A percentile compares a stretch with the other conserved stretches of the same genome.
Evolutionary conservation across 805 yeast species (phyloP).

Genomic region (Hanseniaspora meyeri): DNA sequence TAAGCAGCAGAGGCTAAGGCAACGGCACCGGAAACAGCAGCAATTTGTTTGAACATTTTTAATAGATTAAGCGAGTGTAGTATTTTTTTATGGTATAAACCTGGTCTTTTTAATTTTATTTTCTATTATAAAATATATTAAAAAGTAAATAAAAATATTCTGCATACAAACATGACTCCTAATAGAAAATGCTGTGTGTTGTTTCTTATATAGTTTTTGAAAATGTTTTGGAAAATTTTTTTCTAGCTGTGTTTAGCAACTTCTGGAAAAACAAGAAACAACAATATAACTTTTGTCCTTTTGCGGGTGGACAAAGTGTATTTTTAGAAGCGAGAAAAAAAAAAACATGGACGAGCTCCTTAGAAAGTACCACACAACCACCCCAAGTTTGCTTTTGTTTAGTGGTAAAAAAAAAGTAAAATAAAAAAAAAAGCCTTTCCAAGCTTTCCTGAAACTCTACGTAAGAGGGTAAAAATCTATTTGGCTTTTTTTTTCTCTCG

Average conservation of each 20-base stretch:
- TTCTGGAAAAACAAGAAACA: neutral
- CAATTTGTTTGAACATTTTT: constrained; percentile 26
- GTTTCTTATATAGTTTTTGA: constrained; percentile 8
- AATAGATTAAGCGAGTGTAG: constrained; percentile 17
- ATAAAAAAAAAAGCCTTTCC: too few relatives aligned
- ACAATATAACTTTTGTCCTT: neutral
- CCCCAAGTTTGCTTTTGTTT: neutral
- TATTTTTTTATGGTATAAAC: constrained; percentile 13
- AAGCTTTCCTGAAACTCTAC: too few relatives aligned
- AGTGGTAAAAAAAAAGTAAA: neutral
- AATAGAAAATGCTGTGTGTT: too few relatives aligned
- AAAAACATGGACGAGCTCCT: neutral
- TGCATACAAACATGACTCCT: too few relatives aligned
- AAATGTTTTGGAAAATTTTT: constrained; percentile 1
- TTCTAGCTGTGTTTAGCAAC: neutral
- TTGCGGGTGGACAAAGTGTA: constrained; percentile 2
- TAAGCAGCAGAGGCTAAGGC: constrained; percentile 20
- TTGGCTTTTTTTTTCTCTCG: neutral
- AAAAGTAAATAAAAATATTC: neutral
- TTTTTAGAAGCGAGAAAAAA: constrained; percentile 1
- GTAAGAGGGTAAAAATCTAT: neutral
- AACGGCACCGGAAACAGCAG: constrained; percentile 25
- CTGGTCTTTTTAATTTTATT: constrained; percentile 3
- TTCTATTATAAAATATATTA: neutral
- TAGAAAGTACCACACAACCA: neutral